These are phyloP conservation scores for Sarocladium oryzae DNA, from an alignment of 2,329 filamentous ascomycete species.

Conservation along the genomic window DNA sequence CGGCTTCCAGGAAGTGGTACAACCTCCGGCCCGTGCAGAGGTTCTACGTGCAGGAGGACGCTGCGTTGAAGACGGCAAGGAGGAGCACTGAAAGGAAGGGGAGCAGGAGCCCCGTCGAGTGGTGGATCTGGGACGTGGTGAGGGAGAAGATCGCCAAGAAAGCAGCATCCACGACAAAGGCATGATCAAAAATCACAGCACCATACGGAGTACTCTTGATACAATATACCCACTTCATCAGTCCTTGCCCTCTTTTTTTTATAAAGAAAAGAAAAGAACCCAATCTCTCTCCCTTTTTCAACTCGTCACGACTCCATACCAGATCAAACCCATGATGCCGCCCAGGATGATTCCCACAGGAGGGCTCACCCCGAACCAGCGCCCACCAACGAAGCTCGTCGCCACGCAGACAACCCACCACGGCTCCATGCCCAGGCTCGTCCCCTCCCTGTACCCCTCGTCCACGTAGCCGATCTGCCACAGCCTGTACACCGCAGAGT, in stretches of 20 bases:
- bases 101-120: slow-evolving; percentile 25
- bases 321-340: slow-evolving; percentile 22
- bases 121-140: slow-evolving; percentile 36
- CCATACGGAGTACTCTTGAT: neutral
- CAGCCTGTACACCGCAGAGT: slow-evolving; percentile 53
- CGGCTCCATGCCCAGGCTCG: slow-evolving; percentile 46
- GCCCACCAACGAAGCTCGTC: slow-evolving; percentile 23
- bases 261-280: too few species aligned
- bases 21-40: slow-evolving; percentile 31
- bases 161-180: slow-evolving; percentile 6
- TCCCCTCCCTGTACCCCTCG: slow-evolving; percentile 35
- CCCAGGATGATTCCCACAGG: slow-evolving; percentile 25
- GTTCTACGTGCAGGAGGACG: slow-evolving; percentile 31
- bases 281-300: neutral
- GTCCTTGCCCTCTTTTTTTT: neutral
- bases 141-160: slow-evolving; percentile 25
- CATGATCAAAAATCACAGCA: neutral
- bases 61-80: slow-evolving; percentile 10
- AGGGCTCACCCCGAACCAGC: slow-evolving; percentile 22
- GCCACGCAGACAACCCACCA: slow-evolving; percentile 55
- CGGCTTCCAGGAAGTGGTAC: slow-evolving; percentile 31
- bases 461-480: slow-evolving; percentile 54
- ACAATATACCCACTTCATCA: too few species aligned
- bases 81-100: slow-evolving; percentile 16
- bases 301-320: slow-evolving; percentile 17